A percentile compares a stretch with the other conserved stretches of the same genome.
These are phyloP conservation scores for Microsporum ferrugineum DNA, from an alignment of 2,329 filamentous ascomycete genomes.

Conservation along the genomic window DNA sequence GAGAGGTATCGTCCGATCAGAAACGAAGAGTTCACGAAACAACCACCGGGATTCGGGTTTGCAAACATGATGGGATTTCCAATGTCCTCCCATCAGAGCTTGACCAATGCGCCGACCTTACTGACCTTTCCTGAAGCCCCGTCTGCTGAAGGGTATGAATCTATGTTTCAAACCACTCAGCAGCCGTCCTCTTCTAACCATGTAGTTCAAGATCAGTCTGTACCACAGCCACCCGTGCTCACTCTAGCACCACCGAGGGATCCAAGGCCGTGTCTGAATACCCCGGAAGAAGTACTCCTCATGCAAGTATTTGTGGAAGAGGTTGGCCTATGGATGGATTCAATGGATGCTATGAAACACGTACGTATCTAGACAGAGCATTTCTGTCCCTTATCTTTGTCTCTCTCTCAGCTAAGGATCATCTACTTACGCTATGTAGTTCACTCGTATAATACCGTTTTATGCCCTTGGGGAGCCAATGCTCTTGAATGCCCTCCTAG, in stretches of 20 bases:
- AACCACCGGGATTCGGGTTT: conserved; percentile 18
- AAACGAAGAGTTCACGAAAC: conserved; percentile 23
- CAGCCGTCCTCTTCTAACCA: conserved; percentile 15
- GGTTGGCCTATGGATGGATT: conserved; percentile 90
- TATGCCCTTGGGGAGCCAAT: conserved; percentile 72
- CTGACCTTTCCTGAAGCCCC: conserved; percentile 36
- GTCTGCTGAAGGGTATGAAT: conserved; percentile 24
- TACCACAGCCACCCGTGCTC: conserved; percentile 26
- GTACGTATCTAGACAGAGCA: conserved; percentile 27
- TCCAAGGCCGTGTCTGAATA: conserved; percentile 54
- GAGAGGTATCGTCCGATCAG: conserved; percentile 56
- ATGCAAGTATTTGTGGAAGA: conserved; percentile 90
- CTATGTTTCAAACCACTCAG: conserved; percentile 20
- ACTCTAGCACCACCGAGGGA: conserved; percentile 34
- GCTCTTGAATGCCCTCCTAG: conserved; percentile 77
- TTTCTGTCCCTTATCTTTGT: neutral
- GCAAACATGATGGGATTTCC: conserved; percentile 18
- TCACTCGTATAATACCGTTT: conserved; percentile 72
- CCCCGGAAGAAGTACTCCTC: conserved; percentile 68
- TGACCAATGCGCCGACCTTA: conserved; percentile 43
- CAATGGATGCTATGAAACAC: conserved; percentile 71
- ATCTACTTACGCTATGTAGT: conserved; percentile 34
- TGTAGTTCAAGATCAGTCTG: neutral
- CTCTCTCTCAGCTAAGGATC: neutral
- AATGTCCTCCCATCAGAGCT: conserved; percentile 35